Conservation (phyloP, 1,284 basidiomycete species). For the Psilocybe mexicana region DNA sequence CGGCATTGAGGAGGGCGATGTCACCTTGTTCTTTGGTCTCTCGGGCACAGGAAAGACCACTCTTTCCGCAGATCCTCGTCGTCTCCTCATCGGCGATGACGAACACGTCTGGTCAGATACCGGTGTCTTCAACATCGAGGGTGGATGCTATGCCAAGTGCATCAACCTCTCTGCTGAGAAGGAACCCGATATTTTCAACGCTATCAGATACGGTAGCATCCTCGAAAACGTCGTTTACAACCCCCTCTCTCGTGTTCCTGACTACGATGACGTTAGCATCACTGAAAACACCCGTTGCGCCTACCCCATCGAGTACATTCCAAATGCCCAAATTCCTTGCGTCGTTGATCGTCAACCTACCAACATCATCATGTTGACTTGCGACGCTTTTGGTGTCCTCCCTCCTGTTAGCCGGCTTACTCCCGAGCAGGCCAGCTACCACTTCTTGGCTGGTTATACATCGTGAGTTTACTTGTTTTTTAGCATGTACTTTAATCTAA, state of each 20-base stretch:
- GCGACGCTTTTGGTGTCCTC: slow-evolving; percentile 97
- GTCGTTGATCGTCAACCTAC: slow-evolving; percentile 81
- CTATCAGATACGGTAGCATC: slow-evolving; percentile 94
- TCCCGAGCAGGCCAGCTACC: slow-evolving; percentile 95
- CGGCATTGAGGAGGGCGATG: slow-evolving; percentile 86
- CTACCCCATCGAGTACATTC: slow-evolving; percentile 96
- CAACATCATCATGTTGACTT: slow-evolving; percentile 98
- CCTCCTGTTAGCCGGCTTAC: slow-evolving; percentile 94
- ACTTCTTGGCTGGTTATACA: slow-evolving; percentile 96
- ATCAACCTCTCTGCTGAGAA: slow-evolving; percentile 96
- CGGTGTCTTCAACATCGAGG: slow-evolving; percentile 99
- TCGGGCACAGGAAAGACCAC: slow-evolving; percentile 99
- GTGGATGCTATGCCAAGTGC: slow-evolving; percentile 98
- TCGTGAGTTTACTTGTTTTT: slow-evolving; percentile 54
- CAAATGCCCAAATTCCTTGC: slow-evolving; percentile 94
- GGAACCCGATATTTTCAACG: slow-evolving; percentile 97
- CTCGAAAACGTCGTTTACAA: slow-evolving; percentile 99
- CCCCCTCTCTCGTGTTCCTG: slow-evolving; percentile 82
- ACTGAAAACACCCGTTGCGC: slow-evolving; percentile 99
- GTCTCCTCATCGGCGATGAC: slow-evolving; percentile 93
- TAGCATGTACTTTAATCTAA: slow-evolving; percentile 5
- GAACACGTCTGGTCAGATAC: slow-evolving; percentile 98
- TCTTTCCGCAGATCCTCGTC: slow-evolving; percentile 89
- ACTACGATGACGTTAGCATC: slow-evolving; percentile 96
- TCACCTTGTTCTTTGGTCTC: slow-evolving; percentile 99